These are phyloP conservation scores for Clavispora phyllophila DNA, from an alignment of 805 yeast species.

Conservation along the genomic window DNA sequence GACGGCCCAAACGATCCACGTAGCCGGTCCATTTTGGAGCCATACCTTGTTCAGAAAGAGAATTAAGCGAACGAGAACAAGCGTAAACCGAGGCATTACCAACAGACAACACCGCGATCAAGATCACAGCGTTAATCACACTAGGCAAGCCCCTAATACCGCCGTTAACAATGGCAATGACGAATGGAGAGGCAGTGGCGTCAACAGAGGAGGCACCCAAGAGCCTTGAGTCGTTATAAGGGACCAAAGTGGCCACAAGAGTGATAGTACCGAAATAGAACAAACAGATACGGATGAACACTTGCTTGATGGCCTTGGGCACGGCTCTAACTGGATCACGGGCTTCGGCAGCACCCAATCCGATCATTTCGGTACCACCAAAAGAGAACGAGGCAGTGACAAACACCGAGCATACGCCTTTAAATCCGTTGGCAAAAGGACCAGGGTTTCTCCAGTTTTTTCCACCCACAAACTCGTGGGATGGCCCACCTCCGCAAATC, in stretches of 20 bases:
- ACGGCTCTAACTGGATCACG: slow-evolving; percentile 1
- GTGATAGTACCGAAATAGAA: slow-evolving; percentile 4
- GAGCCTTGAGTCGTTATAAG: background rate
- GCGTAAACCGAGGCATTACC: slow-evolving; percentile 4
- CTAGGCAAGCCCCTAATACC: slow-evolving; percentile 3
- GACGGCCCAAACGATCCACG: slow-evolving; percentile 4
- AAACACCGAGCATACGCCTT: slow-evolving; percentile 20
- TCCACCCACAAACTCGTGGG: slow-evolving; percentile 17
- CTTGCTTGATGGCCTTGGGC: slow-evolving; percentile 5
- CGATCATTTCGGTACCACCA: slow-evolving; percentile 6
- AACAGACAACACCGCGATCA: slow-evolving; percentile 4
- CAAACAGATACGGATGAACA: slow-evolving; percentile 3
- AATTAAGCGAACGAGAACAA: slow-evolving; percentile 1
- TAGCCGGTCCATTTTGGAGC: slow-evolving; percentile 3
- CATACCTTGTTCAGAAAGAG: slow-evolving; percentile 3
- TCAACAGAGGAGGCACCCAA: background rate
- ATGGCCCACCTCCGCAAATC: slow-evolving; percentile 44
- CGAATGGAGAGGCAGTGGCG: slow-evolving; percentile 3
- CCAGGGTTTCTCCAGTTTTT: slow-evolving; percentile 21
- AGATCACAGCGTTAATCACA: slow-evolving; percentile 4
- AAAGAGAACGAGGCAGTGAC: slow-evolving; percentile 7
- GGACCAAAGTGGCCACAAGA: slow-evolving; percentile 2
- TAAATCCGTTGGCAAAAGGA: slow-evolving; percentile 19
- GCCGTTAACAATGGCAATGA: slow-evolving; percentile 4
- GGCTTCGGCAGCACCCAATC: slow-evolving; percentile 5